Base-by-base conservation (phyloP, 768 basidiomycete species). In the Austroboletus eburneus region DNA sequence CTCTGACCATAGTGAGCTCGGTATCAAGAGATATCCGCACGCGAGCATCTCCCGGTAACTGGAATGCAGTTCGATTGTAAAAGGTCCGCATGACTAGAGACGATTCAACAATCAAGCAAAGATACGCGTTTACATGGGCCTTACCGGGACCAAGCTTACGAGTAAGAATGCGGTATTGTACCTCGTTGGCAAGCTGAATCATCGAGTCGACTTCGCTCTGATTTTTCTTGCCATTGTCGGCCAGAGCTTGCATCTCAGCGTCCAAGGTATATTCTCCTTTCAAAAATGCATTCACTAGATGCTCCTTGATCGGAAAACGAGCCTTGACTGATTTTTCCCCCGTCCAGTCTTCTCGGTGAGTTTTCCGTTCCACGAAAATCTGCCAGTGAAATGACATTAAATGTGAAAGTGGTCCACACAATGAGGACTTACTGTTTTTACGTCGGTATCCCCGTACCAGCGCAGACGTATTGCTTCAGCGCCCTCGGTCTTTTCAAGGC, bases 11-110 rank as follows among this genome's bases (percentile, higher is more conserved):
- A 4, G 90, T 87, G 27, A 99, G 79, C 64, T 97, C 91, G 0
- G 96, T 99, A 62, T 99, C 96, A 49, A 99, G 82, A 16, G 96
- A 98, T 50, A 99, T 97, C 42, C 96, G 92, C 30, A 99, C 96
- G 42, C 91, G 83, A n/a, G 93, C 95, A 62, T 99, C 95, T 18
- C 95, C 95, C 9, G 96, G 96, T 20, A 99, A 80, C 68, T 99
- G 96, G 76, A 99, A 99, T 1, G 96, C 96, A 13, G 96, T 98
- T 34, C 96, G 87, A 62, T 97, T 96, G 72, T 98, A 99, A 71
- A 97, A 99, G 9, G 94, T 91, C 17, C 95, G 80, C 85, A 95
- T 83, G 30, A 97, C 95, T 94, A 44, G 9, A 33, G 36, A 39
- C 10, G 21, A 36, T 21, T 34, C 27, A 21, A 48, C 22, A 51